Evolutionary conservation across 805 yeast species (phyloP).

Genomic region (Kluyveromyces siamensis): DNA sequence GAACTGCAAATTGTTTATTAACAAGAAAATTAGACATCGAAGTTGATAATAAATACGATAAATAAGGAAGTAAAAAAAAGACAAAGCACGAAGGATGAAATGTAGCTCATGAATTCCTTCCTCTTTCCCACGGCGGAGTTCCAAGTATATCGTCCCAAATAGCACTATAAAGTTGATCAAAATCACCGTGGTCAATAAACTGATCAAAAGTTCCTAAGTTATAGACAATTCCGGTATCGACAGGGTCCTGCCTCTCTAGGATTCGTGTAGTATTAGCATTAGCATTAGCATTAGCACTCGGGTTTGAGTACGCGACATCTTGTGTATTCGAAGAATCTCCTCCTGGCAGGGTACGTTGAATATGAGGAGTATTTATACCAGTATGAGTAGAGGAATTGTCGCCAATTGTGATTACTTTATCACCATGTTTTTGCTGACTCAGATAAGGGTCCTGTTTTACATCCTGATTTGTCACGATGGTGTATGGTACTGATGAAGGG

Average conservation of each 20-base stretch:
- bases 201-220: conserved; percentile 26
- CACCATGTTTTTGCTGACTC: background rate
- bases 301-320: background rate
- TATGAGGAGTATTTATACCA: background rate
- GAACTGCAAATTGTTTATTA: too few species aligned
- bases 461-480: background rate
- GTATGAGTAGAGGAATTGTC: background rate
- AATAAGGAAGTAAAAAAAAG: too few species aligned
- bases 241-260: background rate
- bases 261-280: background rate
- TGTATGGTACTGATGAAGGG: background rate
- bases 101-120: background rate
- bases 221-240: conserved; percentile 3
- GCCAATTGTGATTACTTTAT: background rate
- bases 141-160: conserved; percentile 19
- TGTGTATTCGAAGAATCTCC: background rate
- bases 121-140: background rate
- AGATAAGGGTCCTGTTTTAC: background rate
- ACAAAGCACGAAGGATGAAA: background rate
- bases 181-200: conserved; percentile 21
- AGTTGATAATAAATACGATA: background rate
- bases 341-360: background rate
- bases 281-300: background rate
- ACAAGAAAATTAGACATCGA: too few species aligned
- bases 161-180: conserved; percentile 18